A percentile compares a stretch with the other conserved stretches of the same genome.
Conservation (phyloP, 2,329 filamentous ascomycete genomes). For the Drechslera avenae region DNA sequence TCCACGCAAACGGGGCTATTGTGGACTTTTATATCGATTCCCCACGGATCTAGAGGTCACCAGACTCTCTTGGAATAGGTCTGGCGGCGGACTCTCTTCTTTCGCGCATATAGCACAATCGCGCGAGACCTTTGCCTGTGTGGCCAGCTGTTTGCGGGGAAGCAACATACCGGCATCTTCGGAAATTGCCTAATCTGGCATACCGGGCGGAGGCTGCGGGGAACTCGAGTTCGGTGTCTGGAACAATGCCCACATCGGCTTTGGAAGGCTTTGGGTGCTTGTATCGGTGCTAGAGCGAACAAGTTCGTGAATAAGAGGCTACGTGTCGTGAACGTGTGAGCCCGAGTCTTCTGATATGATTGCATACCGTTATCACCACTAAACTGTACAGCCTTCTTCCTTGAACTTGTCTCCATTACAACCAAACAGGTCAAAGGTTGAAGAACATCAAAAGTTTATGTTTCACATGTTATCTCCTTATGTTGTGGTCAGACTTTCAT, state of each 20-base stretch:
- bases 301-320: too few species aligned
- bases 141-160: conserved; percentile 23
- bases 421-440: too few species aligned
- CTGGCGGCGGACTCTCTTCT: conserved; percentile 9
- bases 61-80: conserved; percentile 5
- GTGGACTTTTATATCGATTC: conserved; percentile 12
- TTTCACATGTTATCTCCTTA: neutral
- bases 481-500: neutral
- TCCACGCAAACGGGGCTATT: conserved; percentile 8
- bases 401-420: neutral
- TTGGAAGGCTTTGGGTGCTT: conserved; percentile 1
- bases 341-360: too few species aligned
- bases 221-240: conserved; percentile 4
- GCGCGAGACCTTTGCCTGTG: conserved; percentile 5
- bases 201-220: conserved; percentile 13
- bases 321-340: too few species aligned
- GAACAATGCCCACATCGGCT: conserved; percentile 3
- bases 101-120: conserved; percentile 7
- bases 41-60: conserved; percentile 2
- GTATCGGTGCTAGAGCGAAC: too few species aligned
- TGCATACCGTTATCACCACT: too few species aligned
- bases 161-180: conserved; percentile 13
- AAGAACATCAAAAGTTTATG: neutral
- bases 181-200: conserved; percentile 18
- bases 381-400: too few species aligned